These are phyloP conservation scores for Solanum appendiculatum DNA, from an alignment of 257 asterid species.

Conservation along the genomic window DNA sequence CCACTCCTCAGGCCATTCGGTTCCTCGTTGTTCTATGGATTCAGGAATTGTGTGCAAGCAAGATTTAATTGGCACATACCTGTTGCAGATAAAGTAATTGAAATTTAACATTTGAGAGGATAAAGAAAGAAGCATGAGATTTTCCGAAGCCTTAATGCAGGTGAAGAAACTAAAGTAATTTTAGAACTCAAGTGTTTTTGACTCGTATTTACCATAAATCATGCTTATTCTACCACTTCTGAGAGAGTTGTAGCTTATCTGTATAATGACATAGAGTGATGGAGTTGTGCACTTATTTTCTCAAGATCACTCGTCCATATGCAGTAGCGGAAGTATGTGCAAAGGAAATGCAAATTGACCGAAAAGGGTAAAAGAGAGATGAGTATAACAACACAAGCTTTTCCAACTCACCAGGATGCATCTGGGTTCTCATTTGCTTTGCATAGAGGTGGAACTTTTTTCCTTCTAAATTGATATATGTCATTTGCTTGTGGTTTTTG, in stretches of 20 bases:
- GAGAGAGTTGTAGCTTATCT: background rate
- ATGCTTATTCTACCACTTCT: background rate
- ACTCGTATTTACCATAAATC: background rate
- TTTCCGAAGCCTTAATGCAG: background rate
- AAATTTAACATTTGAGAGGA: background rate
- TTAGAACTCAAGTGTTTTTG: background rate
- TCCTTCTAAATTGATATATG: constrained; percentile 66
- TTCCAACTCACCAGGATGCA: constrained; percentile 69
- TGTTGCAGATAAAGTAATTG: constrained; percentile 8
- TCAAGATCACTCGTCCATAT: background rate
- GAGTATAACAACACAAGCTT: background rate
- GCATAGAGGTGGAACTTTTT: constrained; percentile 78
- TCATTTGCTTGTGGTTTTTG: constrained; percentile 82
- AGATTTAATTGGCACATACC: constrained; percentile 55
- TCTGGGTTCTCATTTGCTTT: constrained; percentile 83
- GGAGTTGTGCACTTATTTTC: background rate
- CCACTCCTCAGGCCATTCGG: constrained; percentile 98
- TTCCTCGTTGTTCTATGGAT: constrained; percentile 81
- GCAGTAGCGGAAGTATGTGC: background rate
- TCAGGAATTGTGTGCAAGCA: constrained; percentile 75
- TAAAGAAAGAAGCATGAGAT: background rate
- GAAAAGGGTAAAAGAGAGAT: background rate
- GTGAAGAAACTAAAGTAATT: background rate
- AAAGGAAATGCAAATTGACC: background rate
- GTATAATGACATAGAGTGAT: background rate